Evolutionary conservation across 805 yeast genomes (phyloP), one percentile per base, ranked within the genome.

Genomic region (Barnettozyma pratensis): DNA sequence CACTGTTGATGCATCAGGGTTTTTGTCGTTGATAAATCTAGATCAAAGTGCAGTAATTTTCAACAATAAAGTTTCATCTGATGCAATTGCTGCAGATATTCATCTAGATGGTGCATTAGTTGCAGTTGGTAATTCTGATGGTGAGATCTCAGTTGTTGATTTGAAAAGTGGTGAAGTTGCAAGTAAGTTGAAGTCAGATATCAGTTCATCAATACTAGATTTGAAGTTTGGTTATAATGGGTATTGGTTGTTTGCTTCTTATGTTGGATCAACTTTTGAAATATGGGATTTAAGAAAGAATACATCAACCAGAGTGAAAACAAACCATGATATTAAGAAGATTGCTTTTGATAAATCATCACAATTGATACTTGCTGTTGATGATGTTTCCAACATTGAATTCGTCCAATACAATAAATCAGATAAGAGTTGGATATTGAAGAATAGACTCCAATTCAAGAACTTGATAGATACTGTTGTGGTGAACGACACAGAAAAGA

Each of bases 221-320:
- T 48, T 82, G 10, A 57, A 61, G 39, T 83, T 81, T 64, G 85
- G 83, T 3, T 67, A 70, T 30, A 85, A 85, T 58, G 92, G 92
- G 1, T 82, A 79, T 61, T 81, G 84, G 76, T 59, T 85, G 19
- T 60, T 75, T 40, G 74, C 65, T 3, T 57, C 57, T 4, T 66
- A 58, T 19, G 54, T 54, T 0, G 48, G 49, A 3, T 53, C 60
- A 25, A 39, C 54, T 5, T 49, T 77, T 7, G 72, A 71, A 25
- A 59, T 80, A 3, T 67, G 79, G 65, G 82, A 80, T 58, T 64
- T 80, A 54, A 66, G 84, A 52, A 77, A 77, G 52, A 60, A 58
- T 26, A 49, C 51, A 1, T 52, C 53, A 2, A 42, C 30, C 19
- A 32, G 31, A 26, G 41, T 53, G 8, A 37, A 51, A 9, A 45